These are phyloP conservation scores for Ustilago hordei DNA, from an alignment of 1,284 basidiomycete species.

Conservation along the genomic window DNA sequence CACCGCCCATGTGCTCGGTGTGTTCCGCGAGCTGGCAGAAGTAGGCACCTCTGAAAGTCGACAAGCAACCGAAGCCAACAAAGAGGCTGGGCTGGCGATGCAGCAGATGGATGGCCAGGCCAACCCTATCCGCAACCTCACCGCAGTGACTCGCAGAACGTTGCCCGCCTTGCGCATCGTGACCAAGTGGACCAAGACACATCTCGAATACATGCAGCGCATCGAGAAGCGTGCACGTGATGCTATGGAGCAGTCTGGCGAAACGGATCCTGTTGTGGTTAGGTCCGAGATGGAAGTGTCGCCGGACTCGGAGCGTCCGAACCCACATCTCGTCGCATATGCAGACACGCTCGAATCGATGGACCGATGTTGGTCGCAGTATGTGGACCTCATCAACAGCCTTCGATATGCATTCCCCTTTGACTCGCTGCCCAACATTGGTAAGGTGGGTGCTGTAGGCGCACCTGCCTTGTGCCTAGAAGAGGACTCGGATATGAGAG, in stretches of 20 bases:
- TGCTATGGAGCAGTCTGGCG: conserved; percentile 35
- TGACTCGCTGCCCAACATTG: conserved; percentile 74
- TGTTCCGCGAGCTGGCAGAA: conserved; percentile 78
- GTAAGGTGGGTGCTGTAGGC: conserved; percentile 67
- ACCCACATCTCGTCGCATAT: conserved; percentile 59
- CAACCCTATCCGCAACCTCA: conserved; percentile 79
- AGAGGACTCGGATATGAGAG: conserved; percentile 89
- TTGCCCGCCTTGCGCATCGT: conserved; percentile 87
- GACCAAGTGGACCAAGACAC: conserved; percentile 87
- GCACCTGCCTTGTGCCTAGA: conserved; percentile 76
- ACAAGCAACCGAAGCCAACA: conserved; percentile 73
- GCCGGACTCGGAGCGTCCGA: conserved; percentile 28
- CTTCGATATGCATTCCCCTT: conserved; percentile 80
- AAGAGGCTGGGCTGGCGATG: conserved; percentile 66
- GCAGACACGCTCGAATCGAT: conserved; percentile 61
- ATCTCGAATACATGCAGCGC: conserved; percentile 77
- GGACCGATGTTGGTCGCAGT: conserved; percentile 77
- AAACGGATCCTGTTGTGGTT: conserved; percentile 25
- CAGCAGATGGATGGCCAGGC: conserved; percentile 3
- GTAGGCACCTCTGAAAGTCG: conserved; percentile 75
- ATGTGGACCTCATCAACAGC: conserved; percentile 77
- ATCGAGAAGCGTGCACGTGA: conserved; percentile 49
- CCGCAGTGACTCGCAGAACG: conserved; percentile 84
- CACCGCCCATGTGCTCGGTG: conserved; percentile 79
- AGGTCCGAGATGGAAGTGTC: conserved; percentile 33